Conservation (phyloP, 306 rosid genomes). For the Cicer chorassanicum region DNA sequence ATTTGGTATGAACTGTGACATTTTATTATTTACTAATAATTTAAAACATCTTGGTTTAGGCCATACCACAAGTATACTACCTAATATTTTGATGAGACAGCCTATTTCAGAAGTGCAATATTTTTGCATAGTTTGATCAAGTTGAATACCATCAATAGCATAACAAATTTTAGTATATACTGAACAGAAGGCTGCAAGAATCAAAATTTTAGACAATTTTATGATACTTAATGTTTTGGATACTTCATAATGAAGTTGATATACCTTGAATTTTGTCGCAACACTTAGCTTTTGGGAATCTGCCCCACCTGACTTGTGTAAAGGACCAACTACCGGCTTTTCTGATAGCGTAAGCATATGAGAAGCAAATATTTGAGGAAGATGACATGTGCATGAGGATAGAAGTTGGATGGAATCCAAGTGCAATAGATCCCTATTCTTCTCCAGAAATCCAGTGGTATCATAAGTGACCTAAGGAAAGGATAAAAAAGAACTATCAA, state of each 20-base stretch:
- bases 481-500: conserved; percentile 54
- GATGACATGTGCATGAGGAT: conserved; percentile 87
- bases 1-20: conserved; percentile 1
- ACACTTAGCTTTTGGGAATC: conserved; percentile 99
- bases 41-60: conserved; percentile 31
- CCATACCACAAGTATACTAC: neutral
- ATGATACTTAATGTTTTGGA: conserved; percentile 5
- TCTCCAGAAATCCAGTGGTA: conserved; percentile 93
- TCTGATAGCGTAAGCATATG: conserved; percentile 83
- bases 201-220: conserved; percentile 8
- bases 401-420: conserved; percentile 93
- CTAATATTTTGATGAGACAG: neutral
- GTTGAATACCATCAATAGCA: conserved; percentile 34
- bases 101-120: conserved; percentile 2
- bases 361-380: conserved; percentile 89
- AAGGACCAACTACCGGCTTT: conserved; percentile 80
- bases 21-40: conserved; percentile 13
- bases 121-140: conserved; percentile 18
- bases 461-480: conserved; percentile 84
- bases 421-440: conserved; percentile 94
- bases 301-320: conserved; percentile 88
- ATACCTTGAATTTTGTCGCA: conserved; percentile 94
- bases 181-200: conserved; percentile 20
- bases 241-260: conserved; percentile 28
- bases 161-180: conserved; percentile 23